These are phyloP conservation scores for Anthracocystis panici-leucophaei DNA, from an alignment of 1,284 basidiomycete genomes.

Conservation along the genomic window DNA sequence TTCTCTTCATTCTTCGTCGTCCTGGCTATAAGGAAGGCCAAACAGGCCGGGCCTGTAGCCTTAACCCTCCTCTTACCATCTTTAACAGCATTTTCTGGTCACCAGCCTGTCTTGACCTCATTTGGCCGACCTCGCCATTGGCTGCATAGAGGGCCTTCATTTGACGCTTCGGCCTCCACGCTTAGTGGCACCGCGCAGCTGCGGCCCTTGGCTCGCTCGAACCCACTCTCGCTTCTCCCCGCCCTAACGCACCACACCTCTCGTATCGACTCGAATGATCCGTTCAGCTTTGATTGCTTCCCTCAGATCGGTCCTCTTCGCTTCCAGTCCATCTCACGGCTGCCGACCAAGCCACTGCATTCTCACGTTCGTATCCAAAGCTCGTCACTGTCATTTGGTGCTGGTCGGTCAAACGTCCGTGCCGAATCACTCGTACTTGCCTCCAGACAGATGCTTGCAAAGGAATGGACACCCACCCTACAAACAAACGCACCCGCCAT, in stretches of 20 bases:
- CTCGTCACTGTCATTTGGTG: not conserved
- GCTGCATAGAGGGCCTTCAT: not conserved
- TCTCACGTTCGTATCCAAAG: not conserved
- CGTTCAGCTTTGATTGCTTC: not conserved
- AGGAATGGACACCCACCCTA: not conserved
- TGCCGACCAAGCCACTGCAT: not conserved
- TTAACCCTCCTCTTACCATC: not conserved
- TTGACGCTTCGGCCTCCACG: constrained; percentile 1
- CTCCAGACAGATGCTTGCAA: not conserved
- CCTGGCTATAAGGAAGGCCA: not conserved
- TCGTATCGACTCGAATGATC: not conserved
- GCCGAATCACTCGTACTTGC: not conserved
- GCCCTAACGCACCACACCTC: not conserved
- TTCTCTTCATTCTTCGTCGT: not conserved
- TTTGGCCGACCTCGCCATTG: not conserved
- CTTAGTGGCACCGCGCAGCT: no score
- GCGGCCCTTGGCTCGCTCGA: not conserved
- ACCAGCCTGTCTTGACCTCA: not conserved
- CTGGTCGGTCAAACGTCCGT: not conserved
- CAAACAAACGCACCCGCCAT: not conserved
- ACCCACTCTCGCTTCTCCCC: not conserved
- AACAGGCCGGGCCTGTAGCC: not conserved
- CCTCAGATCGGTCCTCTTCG: not conserved
- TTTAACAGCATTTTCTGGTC: not conserved
- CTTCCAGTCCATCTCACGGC: not conserved